Conservation (phyloP, 352 stramenopile genomes). For the Phytophthora citrophthora region DNA sequence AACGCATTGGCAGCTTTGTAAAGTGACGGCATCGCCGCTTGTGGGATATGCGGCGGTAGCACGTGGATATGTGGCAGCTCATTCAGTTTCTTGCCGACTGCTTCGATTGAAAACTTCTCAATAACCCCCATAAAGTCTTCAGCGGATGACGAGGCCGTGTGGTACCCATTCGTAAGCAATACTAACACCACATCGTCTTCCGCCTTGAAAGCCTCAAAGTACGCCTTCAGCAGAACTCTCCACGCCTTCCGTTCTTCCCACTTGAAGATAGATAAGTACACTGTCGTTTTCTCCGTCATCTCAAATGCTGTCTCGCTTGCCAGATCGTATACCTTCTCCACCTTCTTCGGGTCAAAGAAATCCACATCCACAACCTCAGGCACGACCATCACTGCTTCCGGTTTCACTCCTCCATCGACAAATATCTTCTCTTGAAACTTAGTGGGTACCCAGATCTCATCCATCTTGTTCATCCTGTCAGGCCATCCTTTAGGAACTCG, state of each 20-base stretch:
- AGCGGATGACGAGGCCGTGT: conserved; percentile 54
- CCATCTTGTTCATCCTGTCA: conserved; percentile 89
- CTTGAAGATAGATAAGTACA: conserved; percentile 95
- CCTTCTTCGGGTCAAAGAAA: conserved; percentile 82
- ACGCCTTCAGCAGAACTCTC: conserved; percentile 87
- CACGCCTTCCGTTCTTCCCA: conserved; percentile 94
- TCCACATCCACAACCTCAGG: conserved; percentile 89
- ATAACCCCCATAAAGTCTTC: conserved; percentile 63
- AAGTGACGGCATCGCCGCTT: conserved; percentile 59
- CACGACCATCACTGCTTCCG: conserved; percentile 72
- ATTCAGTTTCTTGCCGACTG: conserved; percentile 47
- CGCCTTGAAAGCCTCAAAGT: conserved; percentile 74
- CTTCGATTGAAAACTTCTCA: conserved; percentile 56
- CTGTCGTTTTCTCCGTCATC: conserved; percentile 55
- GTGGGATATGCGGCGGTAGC: conserved; percentile 64
- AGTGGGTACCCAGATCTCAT: conserved; percentile 95
- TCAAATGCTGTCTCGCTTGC: conserved; percentile 33
- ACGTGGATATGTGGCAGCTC: conserved; percentile 70
- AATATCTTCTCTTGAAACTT: conserved; percentile 85
- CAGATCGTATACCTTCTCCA: conserved; percentile 59
- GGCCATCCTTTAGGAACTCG: conserved; percentile 90
- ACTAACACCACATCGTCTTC: conserved; percentile 78
- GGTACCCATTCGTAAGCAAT: conserved; percentile 91
- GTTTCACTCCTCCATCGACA: conserved; percentile 57
- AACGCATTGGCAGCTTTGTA: conserved; percentile 87